Evolutionary conservation across 1,139 yeast genomes (phyloP).

Genomic region (Wickerhamiella infanticola): DNA sequence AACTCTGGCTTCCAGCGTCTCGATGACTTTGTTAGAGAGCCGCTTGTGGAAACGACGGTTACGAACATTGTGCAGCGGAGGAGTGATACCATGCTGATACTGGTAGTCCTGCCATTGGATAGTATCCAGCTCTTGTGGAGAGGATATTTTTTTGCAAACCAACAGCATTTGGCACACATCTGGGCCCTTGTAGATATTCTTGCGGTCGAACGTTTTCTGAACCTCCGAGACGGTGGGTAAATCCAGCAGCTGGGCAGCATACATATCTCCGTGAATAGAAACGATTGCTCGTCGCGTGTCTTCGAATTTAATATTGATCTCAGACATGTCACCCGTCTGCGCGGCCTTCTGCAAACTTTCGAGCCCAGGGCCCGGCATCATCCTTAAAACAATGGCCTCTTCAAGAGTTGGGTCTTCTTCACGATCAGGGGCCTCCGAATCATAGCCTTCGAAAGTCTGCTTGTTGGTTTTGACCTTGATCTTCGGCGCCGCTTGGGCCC

Average conservation of each 20-base stretch:
- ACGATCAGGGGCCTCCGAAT: constrained; percentile 89
- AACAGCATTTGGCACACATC: constrained; percentile 78
- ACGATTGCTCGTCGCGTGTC: constrained; percentile 67
- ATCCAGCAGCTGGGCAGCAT: constrained; percentile 77
- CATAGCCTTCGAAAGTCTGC: constrained; percentile 90
- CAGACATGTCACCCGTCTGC: constrained; percentile 65
- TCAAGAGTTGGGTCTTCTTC: constrained; percentile 91
- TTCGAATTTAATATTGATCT: constrained; percentile 64
- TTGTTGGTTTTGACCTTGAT: constrained; percentile 72
- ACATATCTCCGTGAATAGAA: constrained; percentile 37
- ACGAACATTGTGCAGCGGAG: constrained; percentile 49
- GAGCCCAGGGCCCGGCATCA: constrained; percentile 62
- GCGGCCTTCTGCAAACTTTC: constrained; percentile 69
- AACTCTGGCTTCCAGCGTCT: constrained; percentile 59
- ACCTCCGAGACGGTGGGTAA: constrained; percentile 81
- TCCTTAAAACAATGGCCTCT: constrained; percentile 67
- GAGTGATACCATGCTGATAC: constrained; percentile 65
- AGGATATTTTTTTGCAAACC: constrained; percentile 30
- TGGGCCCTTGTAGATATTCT: constrained; percentile 72
- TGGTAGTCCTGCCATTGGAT: constrained; percentile 40
- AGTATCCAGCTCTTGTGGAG: constrained; percentile 17
- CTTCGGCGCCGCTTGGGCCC: constrained; percentile 4
- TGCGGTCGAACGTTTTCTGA: constrained; percentile 78
- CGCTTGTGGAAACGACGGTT: constrained; percentile 40
- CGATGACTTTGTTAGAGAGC: constrained; percentile 35